Evolutionary conservation across 169 alveolate species (phyloP), one percentile per base, ranked within the genome.

Genomic region (Babesia bigemina): DNA sequence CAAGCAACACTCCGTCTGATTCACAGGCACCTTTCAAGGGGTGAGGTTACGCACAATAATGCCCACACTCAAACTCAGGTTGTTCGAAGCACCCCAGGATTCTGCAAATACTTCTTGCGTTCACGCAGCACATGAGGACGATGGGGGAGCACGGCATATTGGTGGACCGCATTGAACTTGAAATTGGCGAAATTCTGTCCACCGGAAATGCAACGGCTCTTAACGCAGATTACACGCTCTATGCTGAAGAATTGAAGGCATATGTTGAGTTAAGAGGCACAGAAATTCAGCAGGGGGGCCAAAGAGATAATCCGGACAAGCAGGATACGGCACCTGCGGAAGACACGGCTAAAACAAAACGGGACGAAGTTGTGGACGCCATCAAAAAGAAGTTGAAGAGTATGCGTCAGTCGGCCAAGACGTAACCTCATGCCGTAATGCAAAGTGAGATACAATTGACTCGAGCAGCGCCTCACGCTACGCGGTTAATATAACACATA

Each of bases 341-440:
- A 0, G 58, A 39, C 4, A n/a, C 63, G 53, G 26, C 39, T 0
- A 67, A 44, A 52, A 67, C 49, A 13, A 67, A 67, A 22, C 76
- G 44, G 10, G 76, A 67, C 36, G 76, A 67, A 2, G 65, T 67
- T 29, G 65, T 67, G n/a, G 76, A 67, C 48, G 76, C 76, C 3
- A 67, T 67, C 3, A 67, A 42, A 24, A 67, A 67, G 76, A 49
- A 48, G 24, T 55, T 67, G 44, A 67, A 53, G 22, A 39, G 67
- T 44, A 67, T 67, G 76, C 17, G 76, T 0, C 63, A 67, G 33
- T 26, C 75, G 4, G 29, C 36, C 9, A 53, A 17, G 58, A n/a
- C 19, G 50, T 44, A 59, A 33, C 39, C 39, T 4, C 10, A 33
- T 4, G 39, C 39, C 6, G 2, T 33, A 33, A 6, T 6, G 39